A percentile compares a stretch with the other conserved stretches of the same genome.
These are phyloP conservation scores for Colletotrichum simmondsii DNA, from an alignment of 2,329 filamentous ascomycete genomes.

Conservation along the genomic window DNA sequence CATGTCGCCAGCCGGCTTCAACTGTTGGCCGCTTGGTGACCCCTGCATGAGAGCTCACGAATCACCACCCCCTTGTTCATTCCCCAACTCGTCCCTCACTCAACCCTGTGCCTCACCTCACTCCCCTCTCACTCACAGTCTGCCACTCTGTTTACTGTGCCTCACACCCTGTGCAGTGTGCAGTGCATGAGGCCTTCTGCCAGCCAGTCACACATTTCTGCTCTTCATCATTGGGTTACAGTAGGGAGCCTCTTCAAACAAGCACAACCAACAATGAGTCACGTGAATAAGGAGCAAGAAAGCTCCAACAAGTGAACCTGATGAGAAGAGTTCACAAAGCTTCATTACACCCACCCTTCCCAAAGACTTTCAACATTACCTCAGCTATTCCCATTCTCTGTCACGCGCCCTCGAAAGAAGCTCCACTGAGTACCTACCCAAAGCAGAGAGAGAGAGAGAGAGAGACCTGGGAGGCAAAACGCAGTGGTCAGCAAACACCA, in stretches of 20 bases:
- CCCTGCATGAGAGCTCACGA: background rate
- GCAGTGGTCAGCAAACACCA: background rate
- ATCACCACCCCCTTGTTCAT: background rate
- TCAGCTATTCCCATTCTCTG: background rate
- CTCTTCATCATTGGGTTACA: background rate
- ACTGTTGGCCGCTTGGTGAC: background rate
- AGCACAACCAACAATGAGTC: background rate
- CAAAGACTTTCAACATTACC: background rate
- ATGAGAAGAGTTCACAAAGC: background rate
- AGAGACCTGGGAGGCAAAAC: background rate
- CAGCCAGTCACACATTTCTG: background rate
- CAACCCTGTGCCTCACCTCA: background rate
- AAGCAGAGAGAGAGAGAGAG: background rate
- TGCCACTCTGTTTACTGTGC: background rate
- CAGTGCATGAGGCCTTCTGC: background rate
- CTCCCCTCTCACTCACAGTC: background rate
- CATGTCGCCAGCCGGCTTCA: conserved; percentile 19
- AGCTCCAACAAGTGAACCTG: background rate
- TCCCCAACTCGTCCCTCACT: background rate
- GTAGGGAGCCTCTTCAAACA: background rate
- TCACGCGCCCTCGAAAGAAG: background rate
- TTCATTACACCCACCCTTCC: background rate
- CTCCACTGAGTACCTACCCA: background rate
- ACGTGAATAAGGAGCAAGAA: background rate
- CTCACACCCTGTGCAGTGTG: background rate